Evolutionary conservation across 306 rosid species (phyloP).

Genomic region (Rosa multiflora): DNA sequence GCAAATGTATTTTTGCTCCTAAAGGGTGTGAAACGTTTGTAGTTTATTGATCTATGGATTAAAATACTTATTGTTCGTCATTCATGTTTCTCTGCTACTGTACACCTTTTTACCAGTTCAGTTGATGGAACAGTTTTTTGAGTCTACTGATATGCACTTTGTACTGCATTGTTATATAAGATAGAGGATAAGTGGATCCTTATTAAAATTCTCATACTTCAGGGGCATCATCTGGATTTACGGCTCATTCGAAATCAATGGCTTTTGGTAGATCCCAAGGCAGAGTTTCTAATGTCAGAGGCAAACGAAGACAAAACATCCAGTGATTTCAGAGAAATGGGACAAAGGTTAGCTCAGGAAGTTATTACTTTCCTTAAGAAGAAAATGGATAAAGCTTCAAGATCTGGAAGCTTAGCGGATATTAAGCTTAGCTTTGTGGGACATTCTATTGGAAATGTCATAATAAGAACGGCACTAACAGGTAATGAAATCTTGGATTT

Average conservation of each 20-base stretch:
- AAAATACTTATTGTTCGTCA: neutral
- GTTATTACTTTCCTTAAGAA: slow-evolving; percentile 67
- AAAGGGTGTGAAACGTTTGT: neutral
- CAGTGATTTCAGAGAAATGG: slow-evolving; percentile 95
- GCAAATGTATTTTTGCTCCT: neutral
- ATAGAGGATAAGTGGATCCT: neutral
- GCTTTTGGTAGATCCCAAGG: slow-evolving; percentile 83
- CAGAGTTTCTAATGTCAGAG: slow-evolving; percentile 89
- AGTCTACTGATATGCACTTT: slow-evolving; percentile 6
- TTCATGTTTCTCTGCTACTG: neutral
- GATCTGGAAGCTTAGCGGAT: slow-evolving; percentile 58
- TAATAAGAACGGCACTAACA: slow-evolving; percentile 84
- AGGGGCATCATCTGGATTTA: slow-evolving; percentile 97
- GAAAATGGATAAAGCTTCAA: slow-evolving; percentile 75
- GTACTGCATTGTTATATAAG: neutral
- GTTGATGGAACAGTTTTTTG: neutral
- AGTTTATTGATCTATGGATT: neutral
- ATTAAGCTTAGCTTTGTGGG: slow-evolving; percentile 91
- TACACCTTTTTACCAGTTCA: neutral
- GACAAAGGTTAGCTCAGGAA: slow-evolving; percentile 85
- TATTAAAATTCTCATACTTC: slow-evolving; percentile 15
- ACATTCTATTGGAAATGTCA: slow-evolving; percentile 94
- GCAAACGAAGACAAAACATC: slow-evolving; percentile 89
- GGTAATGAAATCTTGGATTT: slow-evolving; percentile 44
- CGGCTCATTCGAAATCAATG: slow-evolving; percentile 92